Evolutionary conservation across 1,284 basidiomycete species (phyloP).

Genomic region (Neolentinus lepideus): DNA sequence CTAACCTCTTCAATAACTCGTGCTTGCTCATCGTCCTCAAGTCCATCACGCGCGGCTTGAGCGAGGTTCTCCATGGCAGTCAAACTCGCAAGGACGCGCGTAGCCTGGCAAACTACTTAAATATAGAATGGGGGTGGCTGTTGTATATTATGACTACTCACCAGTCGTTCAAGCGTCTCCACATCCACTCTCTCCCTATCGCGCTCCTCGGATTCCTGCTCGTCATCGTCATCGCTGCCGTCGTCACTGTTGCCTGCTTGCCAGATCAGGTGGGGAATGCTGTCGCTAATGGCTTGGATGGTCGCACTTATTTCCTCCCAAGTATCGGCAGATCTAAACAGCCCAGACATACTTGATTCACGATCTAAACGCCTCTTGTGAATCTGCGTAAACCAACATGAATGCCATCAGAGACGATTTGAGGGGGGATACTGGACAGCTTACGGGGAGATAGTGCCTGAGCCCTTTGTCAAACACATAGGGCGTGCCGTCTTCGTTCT

Average conservation of each 20-base stretch:
- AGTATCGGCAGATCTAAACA: slow-evolving; percentile 17
- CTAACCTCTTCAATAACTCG: neutral
- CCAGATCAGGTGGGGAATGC: slow-evolving; percentile 21
- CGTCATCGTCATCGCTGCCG: neutral
- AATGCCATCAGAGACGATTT: slow-evolving; percentile 6
- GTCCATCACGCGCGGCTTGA: neutral
- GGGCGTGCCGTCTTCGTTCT: slow-evolving; percentile 54
- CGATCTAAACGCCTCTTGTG: slow-evolving; percentile 5
- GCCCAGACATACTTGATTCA: neutral
- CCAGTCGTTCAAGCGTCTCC: neutral
- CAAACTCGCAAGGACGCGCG: neutral
- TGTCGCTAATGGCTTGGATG: slow-evolving; percentile 24
- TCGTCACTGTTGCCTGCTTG: slow-evolving; percentile 7
- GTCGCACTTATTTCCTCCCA: slow-evolving; percentile 21
- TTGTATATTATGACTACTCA: neutral
- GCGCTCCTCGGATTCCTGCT: neutral
- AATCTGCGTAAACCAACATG: slow-evolving; percentile 3
- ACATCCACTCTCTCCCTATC: neutral
- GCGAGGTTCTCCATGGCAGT: neutral
- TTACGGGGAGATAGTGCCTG: slow-evolving; percentile 42
- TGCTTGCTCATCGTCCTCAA: neutral
- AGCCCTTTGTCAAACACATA: slow-evolving; percentile 48
- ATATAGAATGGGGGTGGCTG: neutral
- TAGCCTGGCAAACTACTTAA: neutral
- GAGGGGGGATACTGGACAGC: slow-evolving; percentile 5